phyloP scores from a whole-genome alignment of 768 basidiomycete genomes.

The Panaeolus cyanescens region DNA sequence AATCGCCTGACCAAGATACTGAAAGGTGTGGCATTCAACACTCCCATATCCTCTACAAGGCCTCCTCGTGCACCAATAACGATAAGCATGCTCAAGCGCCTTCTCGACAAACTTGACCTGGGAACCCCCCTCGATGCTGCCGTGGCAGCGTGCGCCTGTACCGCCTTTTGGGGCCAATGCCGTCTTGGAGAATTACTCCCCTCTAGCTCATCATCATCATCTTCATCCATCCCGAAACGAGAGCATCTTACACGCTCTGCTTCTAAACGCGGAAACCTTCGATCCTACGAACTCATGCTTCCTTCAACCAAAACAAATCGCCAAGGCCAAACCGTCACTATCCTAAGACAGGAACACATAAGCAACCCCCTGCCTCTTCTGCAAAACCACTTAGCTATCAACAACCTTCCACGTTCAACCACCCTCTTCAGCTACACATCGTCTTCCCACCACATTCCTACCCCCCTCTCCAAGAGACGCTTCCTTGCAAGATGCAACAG shows the following conservation, averaged over 20 bases:
- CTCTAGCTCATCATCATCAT: too few species aligned
- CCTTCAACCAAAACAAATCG: constrained; percentile 24
- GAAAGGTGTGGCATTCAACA: constrained; percentile 22
- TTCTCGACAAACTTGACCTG: constrained; percentile 18
- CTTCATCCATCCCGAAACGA: too few species aligned
- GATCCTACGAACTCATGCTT: too few species aligned
- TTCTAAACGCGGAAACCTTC: too few species aligned
- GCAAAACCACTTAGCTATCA: constrained; percentile 11
- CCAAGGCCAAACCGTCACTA: constrained; percentile 18
- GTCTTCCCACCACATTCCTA: neutral
- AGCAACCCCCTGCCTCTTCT: constrained; percentile 20
- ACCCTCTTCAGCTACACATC: constrained; percentile 20
- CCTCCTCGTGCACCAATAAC: constrained; percentile 22
- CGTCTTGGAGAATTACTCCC: constrained; percentile 34
- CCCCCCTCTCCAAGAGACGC: constrained; percentile 12
- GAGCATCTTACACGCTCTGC: too few species aligned
- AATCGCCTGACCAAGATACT: constrained; percentile 22
- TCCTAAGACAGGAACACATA: constrained; percentile 12
- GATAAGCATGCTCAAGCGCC: constrained; percentile 14
- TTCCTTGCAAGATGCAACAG: constrained; percentile 25
- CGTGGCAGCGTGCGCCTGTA: too few species aligned
- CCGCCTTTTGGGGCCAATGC: constrained; percentile 33
- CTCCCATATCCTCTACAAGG: constrained; percentile 16
- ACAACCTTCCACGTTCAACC: constrained; percentile 1
- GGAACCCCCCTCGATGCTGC: constrained; percentile 20